Base-by-base conservation (phyloP, 2,329 filamentous ascomycete genomes). In the Calonectria naviculata region DNA sequence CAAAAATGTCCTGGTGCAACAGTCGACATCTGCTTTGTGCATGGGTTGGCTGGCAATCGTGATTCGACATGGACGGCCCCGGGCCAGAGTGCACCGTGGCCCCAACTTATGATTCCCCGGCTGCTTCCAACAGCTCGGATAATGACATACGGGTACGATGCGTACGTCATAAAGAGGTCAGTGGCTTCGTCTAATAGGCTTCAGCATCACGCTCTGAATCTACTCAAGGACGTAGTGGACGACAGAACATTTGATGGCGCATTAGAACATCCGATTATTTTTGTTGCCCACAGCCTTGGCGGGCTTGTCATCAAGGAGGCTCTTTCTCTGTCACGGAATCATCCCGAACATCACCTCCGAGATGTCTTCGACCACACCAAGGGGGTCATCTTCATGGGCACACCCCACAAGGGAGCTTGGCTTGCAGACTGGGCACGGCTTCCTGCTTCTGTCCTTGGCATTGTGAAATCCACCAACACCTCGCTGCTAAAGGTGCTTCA, bases 111-210 rank as follows among this genome's bases (percentile, higher is more conserved):
- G 24, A 78, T 85, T 0, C 77, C 82, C 1, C 24, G 52, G 0
- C 75, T 78, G 64, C 69, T 85, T 34, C 52, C 65, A 1, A 78
- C 71, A 1, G 81, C 81, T 21, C 81, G 83, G 17, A 76, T 85
- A 5, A 77, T 85, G 24, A 83, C 82, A 0, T 85, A 80, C 34
- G 84, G 84, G 19, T 86, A 86, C 71, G 79, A 84, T 36, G 80
- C 80, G n/a, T 79, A 82, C 28, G 62, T 83, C 0, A 24, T 74
- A 46, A 44, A 26, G 6, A 70, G 47, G 17, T 28, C 61, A 0
- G 73, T 72, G n/a, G 74, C 76, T 15, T 74, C 75, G 17, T 52
- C 68, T 6, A 80, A 80, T 42, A 67, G 78, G 28, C 73, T 83
- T 26, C 58, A 67, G 2, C 76, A 81, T 34, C 79, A 83, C 72